Percentiles rank a stretch among this genome's conserved stretches.
These are phyloP conservation scores for Sclerotinia borealis DNA, from an alignment of 2,329 filamentous ascomycete species.

Conservation along the genomic window DNA sequence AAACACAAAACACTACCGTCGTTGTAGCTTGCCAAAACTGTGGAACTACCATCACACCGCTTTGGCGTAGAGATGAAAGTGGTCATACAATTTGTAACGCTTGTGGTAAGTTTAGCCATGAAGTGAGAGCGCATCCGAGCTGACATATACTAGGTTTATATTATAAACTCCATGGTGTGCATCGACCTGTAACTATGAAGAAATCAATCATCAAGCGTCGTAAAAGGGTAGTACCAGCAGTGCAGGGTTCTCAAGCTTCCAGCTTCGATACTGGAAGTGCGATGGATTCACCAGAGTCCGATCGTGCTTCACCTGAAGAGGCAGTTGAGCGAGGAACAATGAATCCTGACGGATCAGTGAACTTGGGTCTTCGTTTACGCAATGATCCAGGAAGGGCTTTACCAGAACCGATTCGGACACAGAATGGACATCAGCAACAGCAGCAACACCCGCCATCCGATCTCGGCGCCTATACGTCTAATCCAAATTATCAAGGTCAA, in stretches of 20 bases:
- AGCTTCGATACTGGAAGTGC: slow-evolving; percentile 41
- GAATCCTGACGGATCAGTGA: slow-evolving; percentile 60
- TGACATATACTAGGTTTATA: slow-evolving; percentile 63
- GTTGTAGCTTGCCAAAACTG: slow-evolving; percentile 96
- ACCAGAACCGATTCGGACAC: slow-evolving; percentile 27
- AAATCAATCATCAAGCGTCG: slow-evolving; percentile 94
- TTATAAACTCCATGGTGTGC: slow-evolving; percentile 86
- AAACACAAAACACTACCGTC: slow-evolving; percentile 46
- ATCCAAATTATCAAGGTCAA: slow-evolving; percentile 22
- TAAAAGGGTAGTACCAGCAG: slow-evolving; percentile 85
- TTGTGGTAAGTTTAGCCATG: slow-evolving; percentile 63
- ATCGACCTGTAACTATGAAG: slow-evolving; percentile 97
- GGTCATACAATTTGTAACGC: slow-evolving; percentile 98
- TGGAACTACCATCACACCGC: slow-evolving; percentile 88
- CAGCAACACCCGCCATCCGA: slow-evolving; percentile 37
- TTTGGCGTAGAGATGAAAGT: slow-evolving; percentile 90
- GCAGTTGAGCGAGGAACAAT: slow-evolving; percentile 42
- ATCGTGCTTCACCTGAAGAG: slow-evolving; percentile 27
- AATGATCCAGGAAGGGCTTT: slow-evolving; percentile 30
- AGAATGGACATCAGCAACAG: slow-evolving; percentile 22
- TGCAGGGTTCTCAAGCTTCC: slow-evolving; percentile 39
- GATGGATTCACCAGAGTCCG: slow-evolving; percentile 32
- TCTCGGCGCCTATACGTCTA: slow-evolving; percentile 39
- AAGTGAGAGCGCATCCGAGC: slow-evolving; percentile 7
- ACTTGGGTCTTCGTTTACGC: slow-evolving; percentile 50